Percentiles rank a stretch among this genome's conserved stretches.
phyloP scores from a whole-genome alignment of 495 filamentous ascomycete species.

The Aspergillus panamensis region DNA sequence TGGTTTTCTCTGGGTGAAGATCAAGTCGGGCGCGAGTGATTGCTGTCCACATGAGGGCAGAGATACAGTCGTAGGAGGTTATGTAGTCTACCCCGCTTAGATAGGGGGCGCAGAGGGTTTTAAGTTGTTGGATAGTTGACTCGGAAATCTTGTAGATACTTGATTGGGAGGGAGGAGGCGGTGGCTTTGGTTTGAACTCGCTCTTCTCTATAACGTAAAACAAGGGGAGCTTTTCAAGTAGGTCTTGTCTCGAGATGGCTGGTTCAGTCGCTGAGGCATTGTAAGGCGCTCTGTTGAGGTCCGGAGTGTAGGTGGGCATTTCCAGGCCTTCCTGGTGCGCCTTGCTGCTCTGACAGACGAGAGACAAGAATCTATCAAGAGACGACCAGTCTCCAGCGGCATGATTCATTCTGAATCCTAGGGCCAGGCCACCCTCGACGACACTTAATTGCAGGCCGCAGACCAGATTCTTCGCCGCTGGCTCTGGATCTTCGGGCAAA shows the following conservation, averaged over 20 bases:
- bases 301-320: slow-evolving; percentile 20
- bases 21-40: slow-evolving; percentile 20
- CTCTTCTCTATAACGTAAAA: slow-evolving; percentile 23
- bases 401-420: slow-evolving; percentile 24
- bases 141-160: slow-evolving; percentile 23
- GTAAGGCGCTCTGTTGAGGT: slow-evolving; percentile 23
- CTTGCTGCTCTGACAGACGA: slow-evolving; percentile 25
- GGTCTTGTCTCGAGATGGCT: slow-evolving; percentile 11
- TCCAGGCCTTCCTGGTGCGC: slow-evolving; percentile 14
- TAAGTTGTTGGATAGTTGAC: slow-evolving; percentile 16
- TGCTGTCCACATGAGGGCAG: slow-evolving; percentile 25
- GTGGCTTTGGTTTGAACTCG: slow-evolving; percentile 13
- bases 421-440: slow-evolving; percentile 25
- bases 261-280: slow-evolving; percentile 13
- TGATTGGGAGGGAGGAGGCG: slow-evolving; percentile 2
- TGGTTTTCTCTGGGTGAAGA: slow-evolving; percentile 19
- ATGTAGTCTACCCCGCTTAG: slow-evolving; percentile 22
- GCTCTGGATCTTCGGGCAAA: slow-evolving; percentile 11
- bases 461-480: slow-evolving; percentile 11
- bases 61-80: slow-evolving; percentile 28
- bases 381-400: slow-evolving; percentile 29
- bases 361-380: slow-evolving; percentile 23
- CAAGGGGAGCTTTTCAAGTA: slow-evolving; percentile 12
- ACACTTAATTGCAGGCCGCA: slow-evolving; percentile 25
- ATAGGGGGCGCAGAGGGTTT: slow-evolving; percentile 14